These are phyloP conservation scores for Globisporangium perplexum DNA, from an alignment of 352 stramenopile genomes.

Conservation along the genomic window DNA sequence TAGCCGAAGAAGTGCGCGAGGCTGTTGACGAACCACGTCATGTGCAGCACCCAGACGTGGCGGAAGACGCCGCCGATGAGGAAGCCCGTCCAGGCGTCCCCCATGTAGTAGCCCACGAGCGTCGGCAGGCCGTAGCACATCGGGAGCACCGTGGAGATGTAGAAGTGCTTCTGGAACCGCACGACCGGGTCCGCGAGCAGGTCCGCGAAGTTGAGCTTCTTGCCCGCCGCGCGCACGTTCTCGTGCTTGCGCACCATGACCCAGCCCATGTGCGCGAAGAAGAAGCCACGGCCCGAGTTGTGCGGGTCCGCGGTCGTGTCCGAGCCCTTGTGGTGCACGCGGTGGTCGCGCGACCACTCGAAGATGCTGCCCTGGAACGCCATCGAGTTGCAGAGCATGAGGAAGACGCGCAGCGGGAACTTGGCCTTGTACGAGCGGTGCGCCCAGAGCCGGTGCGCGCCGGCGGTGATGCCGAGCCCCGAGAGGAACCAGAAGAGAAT, in stretches of 20 bases:
- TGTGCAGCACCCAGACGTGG: conserved; percentile 96
- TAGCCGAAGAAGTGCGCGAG: conserved; percentile 98
- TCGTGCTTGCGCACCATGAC: conserved; percentile 98
- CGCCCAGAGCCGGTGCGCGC: conserved; percentile 96
- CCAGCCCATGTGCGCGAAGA: conserved; percentile 99
- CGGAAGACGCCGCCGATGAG: conserved; percentile 95
- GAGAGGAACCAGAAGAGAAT: conserved; percentile 58
- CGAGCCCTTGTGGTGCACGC: conserved; percentile 98
- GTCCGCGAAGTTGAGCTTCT: conserved; percentile 95
- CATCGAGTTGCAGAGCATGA: conserved; percentile 98
- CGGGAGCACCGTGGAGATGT: conserved; percentile 85
- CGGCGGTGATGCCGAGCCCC: conserved; percentile 96
- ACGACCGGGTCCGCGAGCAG: conserved; percentile 93
- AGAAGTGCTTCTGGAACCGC: conserved; percentile 94
- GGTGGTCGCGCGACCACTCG: conserved; percentile 98
- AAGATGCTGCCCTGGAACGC: conserved; percentile 96
- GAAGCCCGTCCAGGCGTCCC: conserved; percentile 92
- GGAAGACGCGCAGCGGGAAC: conserved; percentile 86
- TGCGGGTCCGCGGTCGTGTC: conserved; percentile 94
- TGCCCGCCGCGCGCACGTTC: conserved; percentile 74
- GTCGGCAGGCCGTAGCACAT: conserved; percentile 97
- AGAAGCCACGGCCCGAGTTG: conserved; percentile 97
- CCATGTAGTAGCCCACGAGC: conserved; percentile 87
- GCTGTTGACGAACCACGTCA: conserved; percentile 99
- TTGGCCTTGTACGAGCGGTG: conserved; percentile 95